Conservation (phyloP, 257 asterid species). For the Ballota nigra region DNA sequence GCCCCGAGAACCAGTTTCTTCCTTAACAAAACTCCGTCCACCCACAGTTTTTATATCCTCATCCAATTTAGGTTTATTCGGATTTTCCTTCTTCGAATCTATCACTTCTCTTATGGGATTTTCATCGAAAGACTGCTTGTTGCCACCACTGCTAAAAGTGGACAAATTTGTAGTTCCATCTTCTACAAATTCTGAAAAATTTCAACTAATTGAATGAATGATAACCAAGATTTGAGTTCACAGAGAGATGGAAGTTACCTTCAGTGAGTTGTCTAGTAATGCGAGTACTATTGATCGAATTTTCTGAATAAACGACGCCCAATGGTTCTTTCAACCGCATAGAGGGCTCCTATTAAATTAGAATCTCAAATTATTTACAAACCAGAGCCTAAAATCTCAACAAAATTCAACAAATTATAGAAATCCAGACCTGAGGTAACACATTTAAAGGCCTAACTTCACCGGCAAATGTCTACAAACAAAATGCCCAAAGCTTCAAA, state of each 20-base stretch:
- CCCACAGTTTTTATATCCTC: no score
- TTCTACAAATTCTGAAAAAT: conserved; percentile 31
- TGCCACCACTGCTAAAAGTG: conserved; percentile 17
- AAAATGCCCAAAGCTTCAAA: conserved; percentile 25
- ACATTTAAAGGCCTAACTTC: conserved; percentile 66
- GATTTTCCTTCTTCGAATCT: conserved; percentile 26
- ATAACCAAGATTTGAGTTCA: neutral
- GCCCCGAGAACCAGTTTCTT: no score
- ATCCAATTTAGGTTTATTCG: conserved; percentile 18
- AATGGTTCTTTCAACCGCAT: conserved; percentile 47
- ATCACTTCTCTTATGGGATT: conserved; percentile 62
- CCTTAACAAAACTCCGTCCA: no score
- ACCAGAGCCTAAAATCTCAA: conserved; percentile 13
- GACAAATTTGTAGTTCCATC: no score
- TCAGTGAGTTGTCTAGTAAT: conserved; percentile 69
- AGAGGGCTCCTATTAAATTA: conserved; percentile 49
- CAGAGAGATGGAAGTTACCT: conserved; percentile 42
- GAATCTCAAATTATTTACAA: conserved; percentile 4
- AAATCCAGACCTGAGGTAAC: conserved; percentile 63
- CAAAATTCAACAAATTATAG: neutral
- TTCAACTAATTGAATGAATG: neutral
- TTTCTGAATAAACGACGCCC: conserved; percentile 45
- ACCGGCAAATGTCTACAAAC: conserved; percentile 60
- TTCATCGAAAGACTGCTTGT: conserved; percentile 24
- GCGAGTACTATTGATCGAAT: conserved; percentile 39